These are phyloP conservation scores for Monarda citriodora DNA, from an alignment of 305 asterid genomes.

Conservation along the genomic window DNA sequence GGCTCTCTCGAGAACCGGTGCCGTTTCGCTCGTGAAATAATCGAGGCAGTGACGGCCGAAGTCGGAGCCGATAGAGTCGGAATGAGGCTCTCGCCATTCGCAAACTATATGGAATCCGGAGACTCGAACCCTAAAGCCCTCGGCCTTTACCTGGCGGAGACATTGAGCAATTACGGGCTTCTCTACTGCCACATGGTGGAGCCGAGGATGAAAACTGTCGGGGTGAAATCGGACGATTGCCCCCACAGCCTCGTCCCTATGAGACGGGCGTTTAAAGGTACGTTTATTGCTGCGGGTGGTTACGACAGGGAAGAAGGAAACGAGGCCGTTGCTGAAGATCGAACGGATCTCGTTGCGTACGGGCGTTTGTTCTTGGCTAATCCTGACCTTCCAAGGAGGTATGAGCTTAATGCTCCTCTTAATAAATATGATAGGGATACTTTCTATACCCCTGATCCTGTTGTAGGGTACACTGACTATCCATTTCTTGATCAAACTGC, in stretches of 20 bases:
- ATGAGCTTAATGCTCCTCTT: conserved; percentile 43
- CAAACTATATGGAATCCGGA: conserved; percentile 32
- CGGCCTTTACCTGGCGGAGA: conserved; percentile 53
- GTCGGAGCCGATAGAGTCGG: conserved; percentile 62
- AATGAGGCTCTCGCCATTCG: conserved; percentile 60
- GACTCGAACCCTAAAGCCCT: conserved; percentile 67
- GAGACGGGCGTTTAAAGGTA: conserved; percentile 59
- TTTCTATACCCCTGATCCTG: conserved; percentile 47
- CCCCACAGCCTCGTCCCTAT: conserved; percentile 46
- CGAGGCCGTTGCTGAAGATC: conserved; percentile 43
- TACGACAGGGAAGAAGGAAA: conserved; percentile 52
- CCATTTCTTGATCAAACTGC: conserved; percentile 49
- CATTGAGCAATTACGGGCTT: conserved; percentile 36
- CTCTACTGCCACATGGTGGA: conserved; percentile 68
- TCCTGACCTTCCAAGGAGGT: conserved; percentile 56
- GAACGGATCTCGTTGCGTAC: conserved; percentile 55
- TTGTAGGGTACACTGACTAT: conserved; percentile 67
- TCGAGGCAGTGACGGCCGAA: conserved; percentile 45
- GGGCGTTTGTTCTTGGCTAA: conserved; percentile 61
- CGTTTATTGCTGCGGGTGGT: conserved; percentile 63
- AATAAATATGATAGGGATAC: conserved; percentile 52
- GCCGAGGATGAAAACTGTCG: conserved; percentile 40
- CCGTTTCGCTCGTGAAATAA: conserved; percentile 51
- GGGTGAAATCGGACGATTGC: conserved; percentile 22
- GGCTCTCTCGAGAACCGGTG: conserved; percentile 70